Conservation (phyloP, 129 eudicot genomes). For the Centrapalus pauciflorus region DNA sequence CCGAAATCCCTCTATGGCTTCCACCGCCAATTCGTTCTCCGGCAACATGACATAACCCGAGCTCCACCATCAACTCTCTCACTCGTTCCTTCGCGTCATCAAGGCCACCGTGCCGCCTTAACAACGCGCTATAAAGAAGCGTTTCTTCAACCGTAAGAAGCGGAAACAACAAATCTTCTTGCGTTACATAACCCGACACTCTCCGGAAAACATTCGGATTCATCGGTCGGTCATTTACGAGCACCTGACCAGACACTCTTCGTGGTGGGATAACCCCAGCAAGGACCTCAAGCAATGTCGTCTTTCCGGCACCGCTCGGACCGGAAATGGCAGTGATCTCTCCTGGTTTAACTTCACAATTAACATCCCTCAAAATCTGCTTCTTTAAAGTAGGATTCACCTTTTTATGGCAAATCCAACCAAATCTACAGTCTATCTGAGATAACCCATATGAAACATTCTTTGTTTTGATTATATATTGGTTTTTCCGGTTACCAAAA, state of each 20-base stretch:
- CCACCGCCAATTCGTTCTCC: constrained; percentile 43
- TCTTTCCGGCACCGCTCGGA: constrained; percentile 91
- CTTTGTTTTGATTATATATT: constrained; percentile 43
- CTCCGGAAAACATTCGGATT: constrained; percentile 34
- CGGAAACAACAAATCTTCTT: constrained; percentile 66
- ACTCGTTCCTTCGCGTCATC: constrained; percentile 25
- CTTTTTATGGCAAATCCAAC: constrained; percentile 18
- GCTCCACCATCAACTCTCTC: constrained; percentile 44
- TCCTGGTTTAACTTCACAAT: constrained; percentile 62
- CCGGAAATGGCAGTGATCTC: constrained; percentile 79
- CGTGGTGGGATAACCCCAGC: constrained; percentile 50
- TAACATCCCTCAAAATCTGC: constrained; percentile 48
- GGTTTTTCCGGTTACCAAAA: constrained; percentile 23
- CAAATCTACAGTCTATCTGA: constrained; percentile 6
- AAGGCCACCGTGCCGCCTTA: constrained; percentile 37
- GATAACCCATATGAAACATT: constrained; percentile 42
- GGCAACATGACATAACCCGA: constrained; percentile 59
- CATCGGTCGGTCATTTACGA: constrained; percentile 43
- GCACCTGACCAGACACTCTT: constrained; percentile 42
- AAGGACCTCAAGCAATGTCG: constrained; percentile 59
- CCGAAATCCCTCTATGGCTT: constrained; percentile 50
- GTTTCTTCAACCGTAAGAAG: constrained; percentile 78
- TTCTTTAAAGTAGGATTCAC: constrained; percentile 13
- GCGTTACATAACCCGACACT: constrained; percentile 62
- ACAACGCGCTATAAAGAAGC: constrained; percentile 50